Percentiles rank a stretch among this genome's conserved stretches.
These are phyloP conservation scores for Amanita molliuscula DNA, from an alignment of 768 basidiomycete species.

Conservation along the genomic window DNA sequence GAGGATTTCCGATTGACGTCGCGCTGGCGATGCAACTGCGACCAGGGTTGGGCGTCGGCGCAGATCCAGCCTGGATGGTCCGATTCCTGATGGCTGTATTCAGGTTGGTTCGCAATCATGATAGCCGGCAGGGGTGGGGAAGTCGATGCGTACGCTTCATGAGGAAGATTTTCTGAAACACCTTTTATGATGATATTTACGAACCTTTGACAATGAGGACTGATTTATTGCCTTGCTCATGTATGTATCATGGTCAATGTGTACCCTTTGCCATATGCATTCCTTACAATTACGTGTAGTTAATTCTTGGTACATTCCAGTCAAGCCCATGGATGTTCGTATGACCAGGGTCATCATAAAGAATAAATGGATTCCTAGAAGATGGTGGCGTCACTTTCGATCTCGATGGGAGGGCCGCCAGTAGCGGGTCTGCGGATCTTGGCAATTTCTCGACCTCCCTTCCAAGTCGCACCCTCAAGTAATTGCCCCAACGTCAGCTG, in stretches of 20 bases:
- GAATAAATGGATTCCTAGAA: constrained; percentile 31
- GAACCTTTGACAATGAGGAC: not conserved
- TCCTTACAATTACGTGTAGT: not conserved
- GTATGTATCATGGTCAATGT: not conserved
- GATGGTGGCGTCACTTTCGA: constrained; percentile 77
- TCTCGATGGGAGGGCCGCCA: constrained; percentile 81
- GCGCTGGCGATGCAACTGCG: constrained; percentile 73
- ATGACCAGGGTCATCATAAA: not conserved
- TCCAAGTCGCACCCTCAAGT: constrained; percentile 94
- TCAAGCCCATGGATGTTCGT: not conserved
- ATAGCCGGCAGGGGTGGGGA: constrained; percentile 23
- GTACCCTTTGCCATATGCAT: constrained; percentile 4
- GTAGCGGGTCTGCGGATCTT: constrained; percentile 60
- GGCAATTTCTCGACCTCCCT: constrained; percentile 90
- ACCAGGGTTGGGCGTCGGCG: constrained; percentile 58
- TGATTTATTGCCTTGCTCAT: not conserved
- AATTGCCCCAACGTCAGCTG: constrained; percentile 77
- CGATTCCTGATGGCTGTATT: constrained; percentile 72
- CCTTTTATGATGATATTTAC: not conserved
- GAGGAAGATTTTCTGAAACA: not conserved
- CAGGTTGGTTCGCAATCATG: constrained; percentile 64
- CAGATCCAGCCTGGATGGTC: constrained; percentile 73
- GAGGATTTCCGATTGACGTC: constrained; percentile 44
- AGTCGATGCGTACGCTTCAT: constrained; percentile 7
- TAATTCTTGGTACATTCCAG: not conserved